Evolutionary conservation across 2,329 filamentous ascomycete genomes (phyloP).

Genomic region (Bertia moriformis): DNA sequence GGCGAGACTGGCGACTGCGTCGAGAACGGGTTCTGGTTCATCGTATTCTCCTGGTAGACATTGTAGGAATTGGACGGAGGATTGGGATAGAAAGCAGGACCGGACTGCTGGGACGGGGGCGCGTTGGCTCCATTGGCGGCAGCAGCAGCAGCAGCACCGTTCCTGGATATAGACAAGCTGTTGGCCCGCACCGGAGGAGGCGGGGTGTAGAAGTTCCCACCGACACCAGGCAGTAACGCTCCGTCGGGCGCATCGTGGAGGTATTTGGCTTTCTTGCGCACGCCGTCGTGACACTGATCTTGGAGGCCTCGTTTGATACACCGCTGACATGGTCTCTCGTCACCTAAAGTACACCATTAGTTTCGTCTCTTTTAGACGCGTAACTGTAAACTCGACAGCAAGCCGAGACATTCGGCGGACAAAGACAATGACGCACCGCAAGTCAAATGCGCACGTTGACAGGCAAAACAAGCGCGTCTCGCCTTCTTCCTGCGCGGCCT

Average conservation of each 20-base stretch:
- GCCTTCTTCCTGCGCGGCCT: constrained; percentile 91
- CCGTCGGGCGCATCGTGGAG: constrained; percentile 89
- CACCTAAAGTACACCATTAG: constrained; percentile 42
- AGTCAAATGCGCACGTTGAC: constrained; percentile 90
- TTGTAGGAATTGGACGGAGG: constrained; percentile 26
- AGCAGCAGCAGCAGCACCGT: too few relatives aligned
- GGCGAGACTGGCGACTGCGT: constrained; percentile 61
- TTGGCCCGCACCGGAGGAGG: constrained; percentile 25
- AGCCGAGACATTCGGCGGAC: neutral
- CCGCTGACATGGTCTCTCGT: constrained; percentile 83
- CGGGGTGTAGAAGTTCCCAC: constrained; percentile 54
- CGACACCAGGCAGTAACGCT: constrained; percentile 66
- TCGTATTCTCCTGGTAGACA: constrained; percentile 26
- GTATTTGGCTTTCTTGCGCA: constrained; percentile 98
- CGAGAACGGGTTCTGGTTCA: constrained; percentile 38
- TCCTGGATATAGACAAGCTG: neutral
- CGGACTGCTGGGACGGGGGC: neutral
- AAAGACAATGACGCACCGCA: constrained; percentile 61
- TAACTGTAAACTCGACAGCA: neutral
- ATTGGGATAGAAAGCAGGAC: neutral
- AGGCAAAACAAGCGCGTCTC: constrained; percentile 85
- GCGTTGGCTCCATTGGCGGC: neutral
- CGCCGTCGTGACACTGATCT: constrained; percentile 85
- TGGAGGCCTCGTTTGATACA: constrained; percentile 89
- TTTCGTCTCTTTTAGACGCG: neutral